These are phyloP conservation scores for Teratosphaeria gauchensis DNA, from an alignment of 2,329 filamentous ascomycete genomes.

Conservation along the genomic window DNA sequence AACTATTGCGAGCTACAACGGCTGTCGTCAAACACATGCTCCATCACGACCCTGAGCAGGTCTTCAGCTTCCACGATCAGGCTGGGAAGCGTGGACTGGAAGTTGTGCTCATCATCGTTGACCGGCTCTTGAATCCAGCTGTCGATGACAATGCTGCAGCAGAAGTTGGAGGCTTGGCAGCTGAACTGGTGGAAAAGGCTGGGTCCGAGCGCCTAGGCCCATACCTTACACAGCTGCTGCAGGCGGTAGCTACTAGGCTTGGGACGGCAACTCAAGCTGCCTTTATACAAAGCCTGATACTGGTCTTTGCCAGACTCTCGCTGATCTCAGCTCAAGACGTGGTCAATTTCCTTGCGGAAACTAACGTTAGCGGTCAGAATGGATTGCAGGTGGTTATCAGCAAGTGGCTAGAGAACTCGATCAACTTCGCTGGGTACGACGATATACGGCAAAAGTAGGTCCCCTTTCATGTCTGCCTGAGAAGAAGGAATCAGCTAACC, in stretches of 20 bases:
- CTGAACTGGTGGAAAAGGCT: conserved; percentile 90
- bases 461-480: background rate
- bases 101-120: conserved; percentile 82
- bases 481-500: conserved; percentile 4
- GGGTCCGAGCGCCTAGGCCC: conserved; percentile 84
- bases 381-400: conserved; percentile 82
- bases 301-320: conserved; percentile 87
- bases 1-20: conserved; percentile 77
- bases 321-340: conserved; percentile 80
- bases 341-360: conserved; percentile 78
- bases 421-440: conserved; percentile 96
- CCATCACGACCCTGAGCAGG: conserved; percentile 78
- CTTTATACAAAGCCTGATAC: conserved; percentile 90
- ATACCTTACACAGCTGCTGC: conserved; percentile 77
- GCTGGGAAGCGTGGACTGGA: conserved; percentile 77
- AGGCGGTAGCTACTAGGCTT: conserved; percentile 77
- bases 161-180: conserved; percentile 91
- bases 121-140: conserved; percentile 70
- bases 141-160: conserved; percentile 91
- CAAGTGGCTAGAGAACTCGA: conserved; percentile 96
- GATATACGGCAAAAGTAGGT: conserved; percentile 91
- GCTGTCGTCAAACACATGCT: conserved; percentile 83
- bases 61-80: conserved; percentile 75
- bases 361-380: conserved; percentile 67
- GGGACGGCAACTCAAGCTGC: conserved; percentile 72